Evolutionary conservation across 768 basidiomycete species (phyloP).

Genomic region (Kwoniella botswanensis): DNA sequence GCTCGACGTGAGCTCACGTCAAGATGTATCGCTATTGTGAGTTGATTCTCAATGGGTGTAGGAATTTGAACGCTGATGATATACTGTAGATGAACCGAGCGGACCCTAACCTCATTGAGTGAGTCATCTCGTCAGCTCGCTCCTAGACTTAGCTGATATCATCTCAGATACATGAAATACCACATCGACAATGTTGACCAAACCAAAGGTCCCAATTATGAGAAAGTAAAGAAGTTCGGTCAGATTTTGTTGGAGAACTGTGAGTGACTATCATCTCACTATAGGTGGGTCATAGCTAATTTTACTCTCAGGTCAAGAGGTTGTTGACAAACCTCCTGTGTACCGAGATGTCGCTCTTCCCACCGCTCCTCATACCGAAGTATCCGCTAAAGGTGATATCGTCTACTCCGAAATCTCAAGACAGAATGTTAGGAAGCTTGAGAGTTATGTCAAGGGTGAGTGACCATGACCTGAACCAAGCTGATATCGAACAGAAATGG

Average conservation of each 20-base stretch:
- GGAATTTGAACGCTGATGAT: background rate
- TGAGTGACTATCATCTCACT: slow-evolving; percentile 18
- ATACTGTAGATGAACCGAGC: slow-evolving; percentile 78
- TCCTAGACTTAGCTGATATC: background rate
- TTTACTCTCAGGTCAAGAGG: slow-evolving; percentile 43
- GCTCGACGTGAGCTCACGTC: slow-evolving; percentile 67
- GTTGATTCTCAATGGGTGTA: slow-evolving; percentile 8
- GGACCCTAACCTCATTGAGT: slow-evolving; percentile 74
- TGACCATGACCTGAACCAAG: background rate
- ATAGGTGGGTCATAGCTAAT: background rate
- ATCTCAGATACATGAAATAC: slow-evolving; percentile 88
- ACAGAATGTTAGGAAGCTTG: slow-evolving; percentile 93
- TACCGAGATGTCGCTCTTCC: slow-evolving; percentile 79
- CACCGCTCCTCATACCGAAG: slow-evolving; percentile 92
- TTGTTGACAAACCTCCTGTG: slow-evolving; percentile 50
- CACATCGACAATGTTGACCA: slow-evolving; percentile 83
- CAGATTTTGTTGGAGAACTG: slow-evolving; percentile 90
- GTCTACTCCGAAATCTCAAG: slow-evolving; percentile 93
- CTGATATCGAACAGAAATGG: slow-evolving; percentile 77
- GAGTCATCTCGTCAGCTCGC: slow-evolving; percentile 23
- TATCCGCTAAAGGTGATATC: slow-evolving; percentile 91
- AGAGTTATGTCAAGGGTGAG: slow-evolving; percentile 74
- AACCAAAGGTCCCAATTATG: slow-evolving; percentile 81
- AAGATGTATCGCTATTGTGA: slow-evolving; percentile 83
- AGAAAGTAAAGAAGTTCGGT: slow-evolving; percentile 95